Conservation (phyloP, 805 yeast species). For the Pichia cephalocereana region DNA sequence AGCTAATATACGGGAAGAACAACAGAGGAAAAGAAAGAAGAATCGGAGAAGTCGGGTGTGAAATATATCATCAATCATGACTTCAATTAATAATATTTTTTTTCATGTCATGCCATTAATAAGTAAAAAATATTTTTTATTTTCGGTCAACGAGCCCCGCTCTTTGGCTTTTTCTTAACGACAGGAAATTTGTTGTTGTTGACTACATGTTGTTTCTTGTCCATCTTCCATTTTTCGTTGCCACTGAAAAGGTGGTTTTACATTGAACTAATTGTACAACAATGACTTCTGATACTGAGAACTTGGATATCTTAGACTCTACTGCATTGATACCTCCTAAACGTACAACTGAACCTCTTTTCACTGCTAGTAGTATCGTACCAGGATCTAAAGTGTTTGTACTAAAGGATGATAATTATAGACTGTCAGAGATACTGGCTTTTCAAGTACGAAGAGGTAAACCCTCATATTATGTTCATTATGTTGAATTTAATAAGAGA, state of each 20-base stretch:
- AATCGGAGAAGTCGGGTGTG: neutral
- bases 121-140: too few relatives aligned
- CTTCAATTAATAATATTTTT: neutral
- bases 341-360: conserved; percentile 20
- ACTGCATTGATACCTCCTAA: conserved; percentile 25
- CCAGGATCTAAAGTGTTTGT: conserved; percentile 81
- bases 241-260: too few relatives aligned
- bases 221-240: too few relatives aligned
- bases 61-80: too few relatives aligned
- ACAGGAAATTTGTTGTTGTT: neutral
- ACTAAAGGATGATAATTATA: conserved; percentile 66
- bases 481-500: conserved; percentile 89
- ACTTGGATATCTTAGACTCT: conserved; percentile 22
- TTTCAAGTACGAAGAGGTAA: conserved; percentile 67
- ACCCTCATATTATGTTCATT: conserved; percentile 84
- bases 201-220: neutral
- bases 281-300: conserved; percentile 25
- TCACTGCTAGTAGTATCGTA: conserved; percentile 39
- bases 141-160: neutral
- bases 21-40: neutral
- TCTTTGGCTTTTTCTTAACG: neutral
- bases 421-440: conserved; percentile 81
- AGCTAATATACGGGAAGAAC: neutral
- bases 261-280: too few relatives aligned
- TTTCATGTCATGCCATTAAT: neutral